Conservation (phyloP, 1,284 basidiomycete genomes). For the Tetrapyrgos nigripes region DNA sequence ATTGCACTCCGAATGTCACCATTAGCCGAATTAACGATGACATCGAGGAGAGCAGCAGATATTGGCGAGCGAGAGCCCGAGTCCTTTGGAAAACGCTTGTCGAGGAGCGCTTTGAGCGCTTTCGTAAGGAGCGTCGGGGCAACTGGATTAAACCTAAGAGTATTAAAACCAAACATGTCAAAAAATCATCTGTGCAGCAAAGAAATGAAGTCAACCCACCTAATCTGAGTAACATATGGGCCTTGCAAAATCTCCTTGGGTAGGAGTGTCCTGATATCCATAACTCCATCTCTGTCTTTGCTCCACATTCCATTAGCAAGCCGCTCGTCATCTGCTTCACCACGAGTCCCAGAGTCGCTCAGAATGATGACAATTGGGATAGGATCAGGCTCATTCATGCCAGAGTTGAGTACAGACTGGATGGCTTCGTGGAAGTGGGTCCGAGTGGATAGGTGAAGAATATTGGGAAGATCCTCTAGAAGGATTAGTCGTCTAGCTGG, state of each 20-base stretch:
- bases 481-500: slow-evolving; percentile 71
- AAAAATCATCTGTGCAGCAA: neutral
- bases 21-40: slow-evolving; percentile 79
- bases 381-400: slow-evolving; percentile 30
- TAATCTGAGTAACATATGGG: slow-evolving; percentile 76
- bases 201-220: slow-evolving; percentile 49
- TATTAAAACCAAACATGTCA: neutral
- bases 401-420: slow-evolving; percentile 55
- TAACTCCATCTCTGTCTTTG: slow-evolving; percentile 53
- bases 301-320: slow-evolving; percentile 49
- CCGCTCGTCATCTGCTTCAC: slow-evolving; percentile 65
- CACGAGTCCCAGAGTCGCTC: slow-evolving; percentile 82
- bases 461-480: slow-evolving; percentile 92
- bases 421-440: slow-evolving; percentile 80
- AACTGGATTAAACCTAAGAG: slow-evolving; percentile 86
- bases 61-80: slow-evolving; percentile 30
- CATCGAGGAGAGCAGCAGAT: slow-evolving; percentile 50
- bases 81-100: slow-evolving; percentile 48
- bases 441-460: slow-evolving; percentile 79
- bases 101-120: slow-evolving; percentile 75
- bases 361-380: slow-evolving; percentile 86
- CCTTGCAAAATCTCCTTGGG: slow-evolving; percentile 64
- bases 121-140: slow-evolving; percentile 86
- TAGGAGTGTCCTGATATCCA: slow-evolving; percentile 76
- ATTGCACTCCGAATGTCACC: slow-evolving; percentile 94